Conservation (phyloP, 441 rosid genomes). For the Hura crepitans region DNA sequence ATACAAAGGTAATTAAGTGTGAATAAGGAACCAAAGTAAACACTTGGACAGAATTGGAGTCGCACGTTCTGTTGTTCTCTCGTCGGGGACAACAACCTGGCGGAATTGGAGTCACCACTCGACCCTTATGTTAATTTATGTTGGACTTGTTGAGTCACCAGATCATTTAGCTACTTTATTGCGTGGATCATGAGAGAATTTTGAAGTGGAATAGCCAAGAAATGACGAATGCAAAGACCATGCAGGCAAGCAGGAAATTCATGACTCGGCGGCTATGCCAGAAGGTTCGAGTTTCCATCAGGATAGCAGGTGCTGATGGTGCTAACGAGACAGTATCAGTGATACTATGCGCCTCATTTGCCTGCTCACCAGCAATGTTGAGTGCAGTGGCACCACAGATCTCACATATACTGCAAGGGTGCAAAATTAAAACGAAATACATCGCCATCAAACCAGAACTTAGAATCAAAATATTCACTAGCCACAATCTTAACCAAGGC, state of each 20-base stretch:
- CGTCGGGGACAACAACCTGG: neutral
- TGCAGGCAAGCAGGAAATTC: slow-evolving; percentile 50
- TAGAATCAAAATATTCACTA: too few relatives aligned
- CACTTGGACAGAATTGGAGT: neutral
- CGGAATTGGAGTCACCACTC: neutral
- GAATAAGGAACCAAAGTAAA: slow-evolving; percentile 3
- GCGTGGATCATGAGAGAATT: slow-evolving; percentile 31
- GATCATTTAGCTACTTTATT: neutral
- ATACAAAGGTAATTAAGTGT: neutral
- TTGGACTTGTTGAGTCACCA: slow-evolving; percentile 7
- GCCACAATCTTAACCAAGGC: too few relatives aligned
- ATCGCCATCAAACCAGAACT: too few relatives aligned
- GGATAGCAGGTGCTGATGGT: slow-evolving; percentile 28
- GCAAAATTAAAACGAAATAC: neutral
- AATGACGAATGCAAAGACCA: slow-evolving; percentile 50
- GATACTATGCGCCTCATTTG: slow-evolving; percentile 25
- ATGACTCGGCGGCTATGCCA: slow-evolving; percentile 52
- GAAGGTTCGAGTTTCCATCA: slow-evolving; percentile 33
- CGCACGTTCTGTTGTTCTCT: neutral
- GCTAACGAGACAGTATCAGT: slow-evolving; percentile 23
- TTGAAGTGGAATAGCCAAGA: slow-evolving; percentile 56
- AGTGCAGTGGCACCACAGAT: slow-evolving; percentile 47
- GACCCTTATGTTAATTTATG: neutral
- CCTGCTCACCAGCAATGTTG: slow-evolving; percentile 34
- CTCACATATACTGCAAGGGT: slow-evolving; percentile 57